Evolutionary conservation across 2,329 filamentous ascomycete species (phyloP).

Genomic region (Cladosporium sp.): DNA sequence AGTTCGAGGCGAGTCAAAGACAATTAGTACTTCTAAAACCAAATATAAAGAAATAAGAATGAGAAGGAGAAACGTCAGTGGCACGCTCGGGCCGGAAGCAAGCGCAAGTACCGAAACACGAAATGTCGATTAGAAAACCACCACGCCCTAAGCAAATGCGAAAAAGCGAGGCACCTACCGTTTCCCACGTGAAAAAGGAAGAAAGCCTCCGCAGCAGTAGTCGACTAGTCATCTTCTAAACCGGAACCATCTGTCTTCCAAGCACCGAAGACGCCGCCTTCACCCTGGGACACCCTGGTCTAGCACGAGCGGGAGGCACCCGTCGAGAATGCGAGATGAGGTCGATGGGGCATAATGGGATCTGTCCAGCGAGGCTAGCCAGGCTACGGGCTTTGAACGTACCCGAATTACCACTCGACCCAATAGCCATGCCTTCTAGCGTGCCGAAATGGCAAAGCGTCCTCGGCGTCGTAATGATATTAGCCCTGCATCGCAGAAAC

Average conservation of each 20-base stretch:
- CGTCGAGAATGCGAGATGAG: conserved; percentile 8
- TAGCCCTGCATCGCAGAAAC: neutral
- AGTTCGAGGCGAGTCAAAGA: neutral
- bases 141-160: neutral
- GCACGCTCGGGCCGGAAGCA: neutral
- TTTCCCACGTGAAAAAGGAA: neutral
- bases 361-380: conserved; percentile 8
- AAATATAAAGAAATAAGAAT: neutral
- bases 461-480: conserved; percentile 18
- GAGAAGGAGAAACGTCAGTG: neutral
- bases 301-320: conserved; percentile 1
- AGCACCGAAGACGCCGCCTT: neutral
- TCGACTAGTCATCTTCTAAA: neutral
- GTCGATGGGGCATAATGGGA: conserved; percentile 9
- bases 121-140: neutral
- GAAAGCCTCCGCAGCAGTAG: neutral
- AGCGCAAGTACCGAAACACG: conserved; percentile 6
- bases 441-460: neutral
- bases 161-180: neutral
- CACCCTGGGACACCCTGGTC: neutral
- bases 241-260: neutral
- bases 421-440: neutral
- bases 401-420: neutral
- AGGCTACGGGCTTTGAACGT: neutral
- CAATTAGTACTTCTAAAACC: neutral